Evolutionary conservation across 441 rosid genomes (phyloP), one percentile per base, ranked within the genome.

Genomic region (Breynia disticha): DNA sequence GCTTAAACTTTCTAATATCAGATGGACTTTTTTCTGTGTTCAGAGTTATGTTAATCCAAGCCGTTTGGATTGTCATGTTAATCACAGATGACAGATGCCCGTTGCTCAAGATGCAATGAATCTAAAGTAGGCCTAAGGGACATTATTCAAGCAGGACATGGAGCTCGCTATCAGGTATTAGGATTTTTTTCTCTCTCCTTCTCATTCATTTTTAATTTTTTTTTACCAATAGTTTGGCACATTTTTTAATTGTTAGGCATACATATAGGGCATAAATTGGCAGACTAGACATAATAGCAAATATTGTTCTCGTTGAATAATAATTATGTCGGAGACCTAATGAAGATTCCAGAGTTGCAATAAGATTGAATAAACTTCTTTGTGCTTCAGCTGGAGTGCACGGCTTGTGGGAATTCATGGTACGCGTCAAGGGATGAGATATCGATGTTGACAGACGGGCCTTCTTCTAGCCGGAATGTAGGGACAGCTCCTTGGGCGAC

Each of bases 111-210:
- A 68, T 93, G 98, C 81, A 75, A 66, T 20, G 80, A 81, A 67
- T 55, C 60, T 15, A 78, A 79, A 66, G 98, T 89, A 0, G 93
- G 96, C 13, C 62, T 89, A 56, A 75, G 86, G 69, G 98, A 93
- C 66, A 84, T 93, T 56, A 93, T 93, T 69, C 98, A 89, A 75
- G 96, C 96, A 52, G 97, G 98, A 52, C 95, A 81, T 58, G 95
- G 93, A 48, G 96, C 79, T 66, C 89, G 97, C 62, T 93, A 93
- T 63, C 90, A 93, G 97, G 98, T 91, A 57, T 50, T 51, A 71
- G 19, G 55, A 32, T 50, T 28, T 54, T 57, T 22, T 37, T 19
- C 56, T 43, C 43, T 28, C 32, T 7, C 7, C 32, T 24, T 24
- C 7, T 24, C 7, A 24, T 2, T 24, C 32, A 24, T 24, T 24